Base-by-base conservation (phyloP, 192 early-diverging fungal genomes). In the Backusella morwellensis region DNA sequence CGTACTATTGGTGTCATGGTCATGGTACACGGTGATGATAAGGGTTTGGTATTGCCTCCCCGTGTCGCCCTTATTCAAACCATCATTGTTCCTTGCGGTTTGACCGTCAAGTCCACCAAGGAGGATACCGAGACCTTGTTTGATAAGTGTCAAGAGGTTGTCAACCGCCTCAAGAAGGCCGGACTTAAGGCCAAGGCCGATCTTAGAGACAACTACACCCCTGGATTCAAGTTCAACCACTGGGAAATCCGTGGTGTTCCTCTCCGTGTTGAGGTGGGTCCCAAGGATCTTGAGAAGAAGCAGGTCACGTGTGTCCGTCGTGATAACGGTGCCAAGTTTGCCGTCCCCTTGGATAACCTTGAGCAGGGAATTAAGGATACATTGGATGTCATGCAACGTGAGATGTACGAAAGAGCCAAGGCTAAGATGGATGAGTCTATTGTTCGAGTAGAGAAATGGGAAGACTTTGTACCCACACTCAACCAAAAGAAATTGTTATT, bases 191-290 rank as follows among this genome's bases (percentile, higher is more conserved):
- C 50, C 59, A 82, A 82, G 77, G 68, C 77, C 56, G 80, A 82
- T 47, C 35, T 82, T 52, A 59, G 80, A 63, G 80, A 82, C 5
- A 82, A 77, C 66, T 82, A 82, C 41, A 82, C 95, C 35, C 93
- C 97, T 71, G 97, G 96, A 15, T 96, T 92, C 90, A 99, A 99
- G 87, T 99, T 95, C 93, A 98, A 95, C 90, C 97, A 99, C 88
- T 99, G 98, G 98, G 97, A 99, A 83, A 73, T 80, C 66, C 88
- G 96, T 83, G 98, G 98, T 85, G 96, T 97, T 77, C 98, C 98
- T 38, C 75, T 99, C 75, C 95, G 98, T 70, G 84, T 99, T 56
- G 98, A 99, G 88, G 88, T 99, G 40, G 98, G 98, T 34, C 97
- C 97, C 77, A 96, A 94, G 81, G 98, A 99, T 86, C 77, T 99